Evolutionary conservation across 495 filamentous ascomycete genomes (phyloP), one percentile per base, ranked within the genome.

Genomic region (Astrothelium macrocarpum): DNA sequence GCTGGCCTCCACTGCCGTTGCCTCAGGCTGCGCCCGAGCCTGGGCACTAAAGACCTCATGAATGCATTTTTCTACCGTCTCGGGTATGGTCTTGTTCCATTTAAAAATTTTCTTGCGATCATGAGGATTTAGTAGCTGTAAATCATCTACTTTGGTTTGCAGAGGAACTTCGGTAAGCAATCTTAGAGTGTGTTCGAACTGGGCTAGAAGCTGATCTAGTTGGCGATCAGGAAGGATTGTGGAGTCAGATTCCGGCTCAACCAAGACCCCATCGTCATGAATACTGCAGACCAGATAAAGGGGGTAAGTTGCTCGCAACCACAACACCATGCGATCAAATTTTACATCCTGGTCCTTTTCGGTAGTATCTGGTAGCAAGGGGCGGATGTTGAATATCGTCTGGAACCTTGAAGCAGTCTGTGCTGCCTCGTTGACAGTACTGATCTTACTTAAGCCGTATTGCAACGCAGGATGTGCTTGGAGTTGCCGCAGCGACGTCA

Each of bases 41-140:
- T 74, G 73, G 23, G 75, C 72, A 9, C 71, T 65, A 11, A 82
- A 62, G 12, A 76, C 65, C 10, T 80, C 74, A 32, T 80, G 76
- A 12, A 76, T 71, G 56, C 74, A 76, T 28, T 68, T 69, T 14
- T 79, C 63, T 25, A 75, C 65, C 2, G 66, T 59, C 18, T 72
- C 64, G 26, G 76, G 74, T 5, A 66, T 70, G 32, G 67, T 63
- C 26, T 60, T 71, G 63, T 82, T 81, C 80, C 80, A 82, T 2
- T 59, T 39, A 23, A 66, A 60, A 12, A 82, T 74, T 39, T 5
- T 16, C 36, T 5, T 7, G 36, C 36, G 36, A 39, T 39, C 36
- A 39, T 39, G 36, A 16, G 36, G 36, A 39, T 39, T 39, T 39
- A 39, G 36, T 16, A 39, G 36, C 36, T 39, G 36, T 16, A 39